These are phyloP conservation scores for Rhodomyrtus tomentosa DNA, from an alignment of 345 rosid genomes.

Conservation along the genomic window DNA sequence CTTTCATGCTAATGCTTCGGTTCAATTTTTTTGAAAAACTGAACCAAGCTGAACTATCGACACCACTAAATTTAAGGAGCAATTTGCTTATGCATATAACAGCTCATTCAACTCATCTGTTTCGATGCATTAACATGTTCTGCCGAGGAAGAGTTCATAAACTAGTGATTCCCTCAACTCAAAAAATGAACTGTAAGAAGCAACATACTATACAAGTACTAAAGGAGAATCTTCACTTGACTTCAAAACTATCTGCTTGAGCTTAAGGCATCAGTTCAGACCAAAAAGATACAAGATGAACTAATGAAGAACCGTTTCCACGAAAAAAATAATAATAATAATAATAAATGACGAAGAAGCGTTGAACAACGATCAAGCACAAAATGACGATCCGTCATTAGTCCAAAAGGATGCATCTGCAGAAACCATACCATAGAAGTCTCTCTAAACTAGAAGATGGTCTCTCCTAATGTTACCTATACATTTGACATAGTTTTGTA, in stretches of 20 bases:
- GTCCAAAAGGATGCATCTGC: not conserved
- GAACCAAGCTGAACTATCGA: no score
- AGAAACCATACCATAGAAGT: not conserved
- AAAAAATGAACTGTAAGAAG: not conserved
- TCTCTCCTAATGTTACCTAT: not conserved
- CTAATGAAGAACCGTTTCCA: no score
- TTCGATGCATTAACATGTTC: not conserved
- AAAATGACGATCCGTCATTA: not conserved
- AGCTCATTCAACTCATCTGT: not conserved
- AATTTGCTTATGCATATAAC: not conserved
- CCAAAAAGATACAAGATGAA: not conserved
- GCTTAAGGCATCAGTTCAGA: not conserved
- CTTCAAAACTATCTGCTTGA: not conserved
- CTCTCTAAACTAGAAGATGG: not conserved
- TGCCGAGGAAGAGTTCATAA: not conserved
- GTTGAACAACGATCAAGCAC: not conserved
- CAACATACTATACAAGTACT: not conserved
- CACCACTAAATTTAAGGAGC: not conserved
- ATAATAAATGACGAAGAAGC: not conserved
- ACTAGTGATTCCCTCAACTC: not conserved
- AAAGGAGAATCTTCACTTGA: not conserved
- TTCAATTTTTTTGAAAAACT: no score
- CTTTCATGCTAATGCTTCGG: no score
- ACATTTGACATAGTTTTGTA: slow-evolving; percentile 6
- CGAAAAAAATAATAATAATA: no score